Base-by-base conservation (phyloP, 108 stramenopile species). In the Asterionellopsis glacialis region DNA sequence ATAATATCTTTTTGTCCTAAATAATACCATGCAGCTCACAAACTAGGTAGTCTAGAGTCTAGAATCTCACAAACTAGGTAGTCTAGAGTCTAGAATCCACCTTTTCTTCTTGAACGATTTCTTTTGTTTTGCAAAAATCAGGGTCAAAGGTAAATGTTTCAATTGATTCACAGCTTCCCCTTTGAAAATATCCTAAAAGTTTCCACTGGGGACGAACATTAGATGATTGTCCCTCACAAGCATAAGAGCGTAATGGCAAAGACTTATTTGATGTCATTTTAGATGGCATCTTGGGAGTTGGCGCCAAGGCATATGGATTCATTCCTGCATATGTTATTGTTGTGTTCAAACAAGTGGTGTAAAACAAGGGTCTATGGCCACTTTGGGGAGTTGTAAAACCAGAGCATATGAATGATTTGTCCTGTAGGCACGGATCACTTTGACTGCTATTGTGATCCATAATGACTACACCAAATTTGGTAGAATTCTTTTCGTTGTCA, bases 151-250 rank as follows among this genome's bases (percentile, higher is more conserved):
- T 33, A 33, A 33, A 33, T 33, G 33, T 33, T 33, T 33, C 5
- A 33, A 33, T 7, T 33, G 33, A 7, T 5, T 33, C 33, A 33
- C 33, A 33, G 7, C 33, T 33, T 5, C 33, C 33, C 47, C 9
- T 48, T 21, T 9, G 47, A 48, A 48, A 48, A 9, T 48, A 48
- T 21, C 47, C 47, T 16, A 48, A 21, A 48, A 48, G 47, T 48
- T 48, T 16, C 47, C 47, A 48, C 6, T 9, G 16, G 5, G 47
- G 47, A 19, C 47, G 47, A 5, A 21, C 9, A 48, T 21, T 9
- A 7, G 47, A 9, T 19, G 21, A 5, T 21, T 16, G 1, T 21
- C 47, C 47, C 16, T 48, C 5, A 9, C 47, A 48, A 9, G 9
- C 47, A 48, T 48, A 48, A 19, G 47, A 9, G 2, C 47, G 47